Conservation (phyloP, 1,284 basidiomycete species). For the Ganoderma lingzhi region DNA sequence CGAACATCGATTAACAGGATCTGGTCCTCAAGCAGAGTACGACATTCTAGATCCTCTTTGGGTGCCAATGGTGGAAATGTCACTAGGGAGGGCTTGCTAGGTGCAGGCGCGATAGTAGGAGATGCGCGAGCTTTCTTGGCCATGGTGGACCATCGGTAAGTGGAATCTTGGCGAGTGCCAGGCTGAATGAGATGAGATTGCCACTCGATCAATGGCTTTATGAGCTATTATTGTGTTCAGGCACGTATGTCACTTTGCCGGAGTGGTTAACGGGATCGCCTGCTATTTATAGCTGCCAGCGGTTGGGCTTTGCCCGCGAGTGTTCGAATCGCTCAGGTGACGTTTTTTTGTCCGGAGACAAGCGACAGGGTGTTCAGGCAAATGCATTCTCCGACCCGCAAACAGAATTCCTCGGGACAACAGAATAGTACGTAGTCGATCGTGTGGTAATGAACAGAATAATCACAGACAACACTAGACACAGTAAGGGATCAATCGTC, state of each 20-base stretch:
- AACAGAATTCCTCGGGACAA: neutral
- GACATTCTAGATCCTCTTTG: constrained; percentile 56
- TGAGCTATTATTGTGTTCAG: neutral
- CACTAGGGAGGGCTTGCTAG: constrained; percentile 14
- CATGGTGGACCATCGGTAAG: constrained; percentile 17
- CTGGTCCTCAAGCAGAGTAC: constrained; percentile 65
- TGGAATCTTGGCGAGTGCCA: neutral
- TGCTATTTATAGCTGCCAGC: constrained; percentile 60
- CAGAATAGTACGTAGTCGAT: neutral
- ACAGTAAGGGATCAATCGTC: constrained; percentile 24
- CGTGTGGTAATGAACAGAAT: no score
- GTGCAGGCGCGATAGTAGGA: constrained; percentile 6
- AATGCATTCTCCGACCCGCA: no score
- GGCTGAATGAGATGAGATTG: no score
- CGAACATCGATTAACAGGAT: constrained; percentile 70
- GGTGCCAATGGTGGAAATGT: constrained; percentile 44
- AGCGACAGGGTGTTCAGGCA: no score
- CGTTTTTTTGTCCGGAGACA: constrained; percentile 53
- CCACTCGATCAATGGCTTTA: neutral
- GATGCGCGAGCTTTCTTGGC: constrained; percentile 27
- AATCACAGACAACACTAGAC: no score
- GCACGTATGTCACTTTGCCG: constrained; percentile 77
- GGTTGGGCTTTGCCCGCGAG: constrained; percentile 72
- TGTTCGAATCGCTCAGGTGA: constrained; percentile 91
- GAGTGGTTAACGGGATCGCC: constrained; percentile 94